phyloP scores from a whole-genome alignment of 1,284 basidiomycete genomes.

The Microbotryum lychnidis-dioicae region DNA sequence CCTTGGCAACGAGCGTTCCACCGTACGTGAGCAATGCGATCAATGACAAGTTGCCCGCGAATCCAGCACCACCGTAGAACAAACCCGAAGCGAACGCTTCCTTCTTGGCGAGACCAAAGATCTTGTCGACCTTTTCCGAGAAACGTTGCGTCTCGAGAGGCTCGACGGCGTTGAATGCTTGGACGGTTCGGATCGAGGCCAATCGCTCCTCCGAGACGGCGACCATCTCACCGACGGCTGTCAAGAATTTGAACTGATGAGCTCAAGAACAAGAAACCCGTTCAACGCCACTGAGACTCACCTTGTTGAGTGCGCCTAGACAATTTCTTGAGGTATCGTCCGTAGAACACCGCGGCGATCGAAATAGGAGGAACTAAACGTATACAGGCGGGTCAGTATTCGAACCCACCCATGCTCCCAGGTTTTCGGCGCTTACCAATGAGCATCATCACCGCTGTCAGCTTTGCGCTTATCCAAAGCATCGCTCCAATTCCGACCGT shows the following conservation, averaged over 20 bases:
- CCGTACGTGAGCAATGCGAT: slow-evolving; percentile 87
- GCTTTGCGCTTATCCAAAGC: slow-evolving; percentile 85
- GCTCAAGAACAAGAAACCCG: slow-evolving; percentile 52
- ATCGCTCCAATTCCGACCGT: slow-evolving; percentile 89
- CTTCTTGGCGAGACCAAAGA: slow-evolving; percentile 69
- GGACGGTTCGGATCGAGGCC: slow-evolving; percentile 85
- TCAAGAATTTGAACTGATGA: no score
- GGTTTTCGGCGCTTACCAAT: slow-evolving; percentile 4
- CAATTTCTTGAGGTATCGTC: slow-evolving; percentile 83
- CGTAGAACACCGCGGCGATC: slow-evolving; percentile 91
- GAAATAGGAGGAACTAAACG: slow-evolving; percentile 85
- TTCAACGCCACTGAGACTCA: slow-evolving; percentile 61
- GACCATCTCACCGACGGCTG: slow-evolving; percentile 26
- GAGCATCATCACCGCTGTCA: slow-evolving; percentile 86
- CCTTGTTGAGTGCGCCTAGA: slow-evolving; percentile 81
- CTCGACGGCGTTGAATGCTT: slow-evolving; percentile 71
- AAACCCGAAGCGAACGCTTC: slow-evolving; percentile 78
- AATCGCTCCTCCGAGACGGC: slow-evolving; percentile 76
- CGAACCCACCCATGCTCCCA: slow-evolving; percentile 49
- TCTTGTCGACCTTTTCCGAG: slow-evolving; percentile 52
- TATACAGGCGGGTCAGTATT: slow-evolving; percentile 74
- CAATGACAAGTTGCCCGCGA: slow-evolving; percentile 89
- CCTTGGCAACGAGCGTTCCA: slow-evolving; percentile 78
- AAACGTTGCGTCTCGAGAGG: slow-evolving; percentile 58
- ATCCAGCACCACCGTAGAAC: slow-evolving; percentile 60